Percentiles rank a stretch among this genome's conserved stretches.
phyloP scores from a whole-genome alignment of 768 basidiomycete species.

The Phaeotremella skinneri region DNA sequence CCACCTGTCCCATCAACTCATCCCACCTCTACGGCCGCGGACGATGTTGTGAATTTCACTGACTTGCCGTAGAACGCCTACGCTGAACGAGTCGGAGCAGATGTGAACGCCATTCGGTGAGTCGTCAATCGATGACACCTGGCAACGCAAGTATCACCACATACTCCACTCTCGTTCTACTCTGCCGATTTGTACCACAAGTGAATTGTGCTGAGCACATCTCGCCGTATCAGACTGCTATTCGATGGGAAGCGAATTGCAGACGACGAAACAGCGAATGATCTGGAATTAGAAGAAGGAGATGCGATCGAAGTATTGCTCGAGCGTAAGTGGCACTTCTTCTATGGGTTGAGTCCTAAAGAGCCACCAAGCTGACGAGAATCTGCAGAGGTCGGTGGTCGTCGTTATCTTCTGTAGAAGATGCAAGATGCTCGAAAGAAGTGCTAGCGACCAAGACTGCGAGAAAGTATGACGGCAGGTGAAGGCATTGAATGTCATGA shows the following conservation, averaged over 20 bases:
- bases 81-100: slow-evolving; percentile 87
- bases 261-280: slow-evolving; percentile 81
- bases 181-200: neutral
- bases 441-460: no score
- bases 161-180: neutral
- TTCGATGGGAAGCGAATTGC: slow-evolving; percentile 84
- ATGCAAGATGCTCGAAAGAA: no score
- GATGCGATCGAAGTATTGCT: slow-evolving; percentile 97
- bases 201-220: slow-evolving; percentile 12
- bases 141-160: neutral
- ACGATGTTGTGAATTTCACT: no score
- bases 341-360: neutral
- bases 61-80: slow-evolving; percentile 61
- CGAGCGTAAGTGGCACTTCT: slow-evolving; percentile 62
- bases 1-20: no score
- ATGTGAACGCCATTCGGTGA: slow-evolving; percentile 80
- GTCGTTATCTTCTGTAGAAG: neutral
- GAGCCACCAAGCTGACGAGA: slow-evolving; percentile 5
- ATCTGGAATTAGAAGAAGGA: slow-evolving; percentile 77
- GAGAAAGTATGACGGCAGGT: no score
- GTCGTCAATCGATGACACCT: slow-evolving; percentile 43
- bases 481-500: no score
- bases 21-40: no score
- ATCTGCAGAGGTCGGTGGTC: slow-evolving; percentile 36
- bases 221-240: slow-evolving; percentile 64